Evolutionary conservation across 1,139 yeast genomes (phyloP).

Genomic region (Ogataea hybrid): DNA sequence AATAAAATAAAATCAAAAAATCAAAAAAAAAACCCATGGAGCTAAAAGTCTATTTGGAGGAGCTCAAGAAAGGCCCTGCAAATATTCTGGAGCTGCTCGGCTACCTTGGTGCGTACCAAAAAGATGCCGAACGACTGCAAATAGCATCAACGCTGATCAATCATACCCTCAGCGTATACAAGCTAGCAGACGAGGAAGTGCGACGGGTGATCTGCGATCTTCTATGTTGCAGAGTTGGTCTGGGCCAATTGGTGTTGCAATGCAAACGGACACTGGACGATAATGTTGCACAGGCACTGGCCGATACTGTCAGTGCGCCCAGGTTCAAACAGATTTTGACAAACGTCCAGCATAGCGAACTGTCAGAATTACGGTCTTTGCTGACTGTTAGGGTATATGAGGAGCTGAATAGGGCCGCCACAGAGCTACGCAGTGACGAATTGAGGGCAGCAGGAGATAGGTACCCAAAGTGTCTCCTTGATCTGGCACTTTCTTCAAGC

Average conservation of each 20-base stretch:
- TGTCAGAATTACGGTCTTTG: constrained; percentile 14
- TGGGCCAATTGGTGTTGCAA: constrained; percentile 20
- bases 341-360: neutral
- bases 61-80: constrained; percentile 1
- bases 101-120: neutral
- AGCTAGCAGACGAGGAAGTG: neutral
- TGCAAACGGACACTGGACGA: constrained; percentile 1
- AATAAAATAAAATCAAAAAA: neutral
- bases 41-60: neutral
- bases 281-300: constrained; percentile 2
- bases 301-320: constrained; percentile 9
- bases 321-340: constrained; percentile 6
- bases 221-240: constrained; percentile 17
- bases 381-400: constrained; percentile 14
- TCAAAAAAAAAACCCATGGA: constrained; percentile 2
- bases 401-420: constrained; percentile 13
- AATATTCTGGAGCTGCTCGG: neutral
- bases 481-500: neutral
- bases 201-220: constrained; percentile 1
- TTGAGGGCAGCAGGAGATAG: constrained; percentile 6
- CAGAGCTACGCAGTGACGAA: constrained; percentile 7
- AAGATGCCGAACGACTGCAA: constrained; percentile 9
- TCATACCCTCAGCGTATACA: constrained; percentile 7
- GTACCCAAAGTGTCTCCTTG: constrained; percentile 7
- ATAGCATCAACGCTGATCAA: constrained; percentile 9